Evolutionary conservation across 78 protist species (phyloP), one percentile per base, ranked within the genome.

Genomic region (Cavenderia fasciculata): DNA sequence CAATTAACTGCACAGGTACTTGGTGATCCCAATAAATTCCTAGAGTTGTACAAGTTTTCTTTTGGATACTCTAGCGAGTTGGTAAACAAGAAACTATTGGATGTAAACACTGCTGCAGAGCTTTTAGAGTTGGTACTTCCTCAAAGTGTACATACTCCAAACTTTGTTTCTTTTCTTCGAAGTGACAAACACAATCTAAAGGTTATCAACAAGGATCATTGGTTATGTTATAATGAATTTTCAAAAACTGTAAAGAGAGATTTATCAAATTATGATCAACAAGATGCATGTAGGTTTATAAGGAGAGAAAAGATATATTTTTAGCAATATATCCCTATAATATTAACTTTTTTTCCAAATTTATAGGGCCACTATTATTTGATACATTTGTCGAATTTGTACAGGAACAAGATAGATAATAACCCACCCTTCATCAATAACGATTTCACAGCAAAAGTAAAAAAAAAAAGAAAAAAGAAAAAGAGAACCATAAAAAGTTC

Each of bases 221-320:
- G n/a, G 82, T 21, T 72, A 33, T 72, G 82, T 29, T 72, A 54
- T 72, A 54, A 54, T 54, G 82, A 72, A 72, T 72, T 72, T 56
- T 82, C 89, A 82, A 82, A 72, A 43, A 82, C 89, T 19, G 77
- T 82, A 5, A 82, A 82, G 68, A 27, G 34, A n/a, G 89, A 82
- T 57, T 43, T 82, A 41, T 82, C 89, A 65, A 82, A 82, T 31
- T 82, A 68, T 43, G 77, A 82, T 56, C 57, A 54, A 56, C 38
- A 27, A 10, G 89, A 82, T 21, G 89, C 89, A 18, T 82, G 76
- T 57, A 27, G 6, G 63, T 57, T 57, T 10, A 2, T n/a, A n/a
- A n/a, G n/a, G n/a, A n/a, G n/a, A n/a, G n/a, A n/a, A n/a, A n/a
- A n/a, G n/a, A n/a, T n/a, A n/a, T n/a, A n/a, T n/a, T n/a, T n/a